Percentiles rank a stretch among this genome's conserved stretches.
Conservation (phyloP, 768 basidiomycete genomes). For the Lactarius quietus region DNA sequence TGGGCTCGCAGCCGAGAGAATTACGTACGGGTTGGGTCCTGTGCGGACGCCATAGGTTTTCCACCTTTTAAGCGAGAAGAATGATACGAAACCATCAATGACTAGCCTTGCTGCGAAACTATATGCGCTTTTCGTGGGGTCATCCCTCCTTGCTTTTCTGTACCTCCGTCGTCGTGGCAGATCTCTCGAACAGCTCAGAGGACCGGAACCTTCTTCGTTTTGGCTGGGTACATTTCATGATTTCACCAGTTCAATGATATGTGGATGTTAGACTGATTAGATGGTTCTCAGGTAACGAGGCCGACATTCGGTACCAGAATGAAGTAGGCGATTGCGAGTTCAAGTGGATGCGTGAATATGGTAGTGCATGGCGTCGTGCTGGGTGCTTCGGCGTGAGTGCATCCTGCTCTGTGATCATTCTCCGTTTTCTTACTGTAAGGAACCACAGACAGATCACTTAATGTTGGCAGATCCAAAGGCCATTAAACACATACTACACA, state of each 20-base stretch:
- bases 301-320: background rate
- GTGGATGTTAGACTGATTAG: background rate
- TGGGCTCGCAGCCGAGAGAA: too few species aligned
- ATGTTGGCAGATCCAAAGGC: slow-evolving; percentile 26
- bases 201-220: background rate
- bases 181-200: background rate
- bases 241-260: background rate
- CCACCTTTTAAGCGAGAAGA: too few species aligned
- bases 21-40: too few species aligned
- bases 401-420: background rate
- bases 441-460: slow-evolving; percentile 14
- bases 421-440: slow-evolving; percentile 4
- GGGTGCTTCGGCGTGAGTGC: slow-evolving; percentile 27
- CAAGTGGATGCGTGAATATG: too few species aligned
- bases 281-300: background rate
- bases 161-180: background rate
- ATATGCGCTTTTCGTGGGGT: background rate
- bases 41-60: too few species aligned
- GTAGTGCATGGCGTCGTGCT: slow-evolving; percentile 26
- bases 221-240: background rate
- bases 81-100: background rate
- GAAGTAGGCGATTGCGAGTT: slow-evolving; percentile 28
- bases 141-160: background rate
- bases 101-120: background rate
- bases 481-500: slow-evolving; percentile 31